Conservation (phyloP, 164 flowering plant species). For the Magnolia sinica region DNA sequence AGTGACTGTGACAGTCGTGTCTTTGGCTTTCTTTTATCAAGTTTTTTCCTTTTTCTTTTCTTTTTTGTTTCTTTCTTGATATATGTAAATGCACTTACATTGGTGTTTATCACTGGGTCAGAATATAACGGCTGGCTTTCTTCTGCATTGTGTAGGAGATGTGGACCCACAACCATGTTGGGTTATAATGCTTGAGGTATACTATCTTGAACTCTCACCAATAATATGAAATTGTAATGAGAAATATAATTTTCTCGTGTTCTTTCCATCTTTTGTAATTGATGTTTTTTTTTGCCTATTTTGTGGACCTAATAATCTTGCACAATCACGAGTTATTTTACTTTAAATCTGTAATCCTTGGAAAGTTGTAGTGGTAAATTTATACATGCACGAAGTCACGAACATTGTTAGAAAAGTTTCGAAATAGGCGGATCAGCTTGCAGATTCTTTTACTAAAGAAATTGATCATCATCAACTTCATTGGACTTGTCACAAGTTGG, state of each 20-base stretch:
- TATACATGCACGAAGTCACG: no score
- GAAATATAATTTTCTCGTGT: background rate
- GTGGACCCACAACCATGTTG: constrained; percentile 81
- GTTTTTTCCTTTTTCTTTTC: background rate
- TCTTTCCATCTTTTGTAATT: background rate
- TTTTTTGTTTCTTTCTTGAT: background rate
- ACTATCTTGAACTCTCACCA: background rate
- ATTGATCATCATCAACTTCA: no score
- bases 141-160: constrained; percentile 44
- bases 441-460: no score
- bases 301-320: no score
- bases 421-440: no score
- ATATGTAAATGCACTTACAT: background rate
- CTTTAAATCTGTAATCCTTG: background rate
- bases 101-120: constrained; percentile 8
- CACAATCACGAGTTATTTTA: background rate
- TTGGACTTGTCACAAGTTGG: no score
- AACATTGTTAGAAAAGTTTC: no score
- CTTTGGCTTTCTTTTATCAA: background rate
- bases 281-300: no score
- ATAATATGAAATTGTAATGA: background rate
- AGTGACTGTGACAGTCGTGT: background rate
- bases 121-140: constrained; percentile 1
- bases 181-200: constrained; percentile 99
- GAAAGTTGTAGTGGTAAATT: no score